Evolutionary conservation across 257 asterid species (phyloP).

Genomic region (Gynochthodes officinalis): DNA sequence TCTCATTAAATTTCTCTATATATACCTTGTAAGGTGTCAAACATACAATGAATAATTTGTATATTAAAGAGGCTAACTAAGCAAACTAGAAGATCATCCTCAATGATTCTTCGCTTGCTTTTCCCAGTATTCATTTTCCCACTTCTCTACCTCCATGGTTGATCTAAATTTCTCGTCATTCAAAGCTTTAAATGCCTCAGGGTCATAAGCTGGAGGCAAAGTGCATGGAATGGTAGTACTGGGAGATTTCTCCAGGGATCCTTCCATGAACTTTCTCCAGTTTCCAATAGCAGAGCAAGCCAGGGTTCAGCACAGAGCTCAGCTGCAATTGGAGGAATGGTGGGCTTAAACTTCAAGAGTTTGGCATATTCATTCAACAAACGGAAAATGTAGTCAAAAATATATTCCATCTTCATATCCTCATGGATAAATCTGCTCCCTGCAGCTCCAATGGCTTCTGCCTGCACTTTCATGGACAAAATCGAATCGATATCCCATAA

Average conservation of each 20-base stretch:
- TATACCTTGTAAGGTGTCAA: neutral
- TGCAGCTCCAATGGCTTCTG: constrained; percentile 64
- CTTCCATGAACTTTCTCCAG: constrained; percentile 66
- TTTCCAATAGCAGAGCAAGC: constrained; percentile 50
- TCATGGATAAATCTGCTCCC: constrained; percentile 74
- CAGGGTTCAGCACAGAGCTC: constrained; percentile 70
- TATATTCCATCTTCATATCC: constrained; percentile 68
- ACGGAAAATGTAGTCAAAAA: constrained; percentile 76
- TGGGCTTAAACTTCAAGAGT: constrained; percentile 61
- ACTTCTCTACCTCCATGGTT: constrained; percentile 53
- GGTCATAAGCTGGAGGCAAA: constrained; percentile 65
- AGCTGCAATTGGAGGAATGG: constrained; percentile 43
- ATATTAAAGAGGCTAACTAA: no score
- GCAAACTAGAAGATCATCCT: no score
- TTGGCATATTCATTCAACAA: constrained; percentile 64
- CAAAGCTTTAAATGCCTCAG: constrained; percentile 41
- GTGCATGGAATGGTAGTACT: constrained; percentile 54
- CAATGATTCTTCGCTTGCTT: constrained; percentile 26
- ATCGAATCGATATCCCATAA: neutral
- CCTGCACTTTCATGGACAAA: constrained; percentile 31
- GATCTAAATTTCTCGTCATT: constrained; percentile 36
- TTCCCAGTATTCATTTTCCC: constrained; percentile 66
- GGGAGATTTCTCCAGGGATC: constrained; percentile 66
- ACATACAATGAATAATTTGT: no score
- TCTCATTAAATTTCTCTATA: no score